phyloP scores from a whole-genome alignment of 2,329 filamentous ascomycete genomes.

The Dichotomopilus funicola region DNA sequence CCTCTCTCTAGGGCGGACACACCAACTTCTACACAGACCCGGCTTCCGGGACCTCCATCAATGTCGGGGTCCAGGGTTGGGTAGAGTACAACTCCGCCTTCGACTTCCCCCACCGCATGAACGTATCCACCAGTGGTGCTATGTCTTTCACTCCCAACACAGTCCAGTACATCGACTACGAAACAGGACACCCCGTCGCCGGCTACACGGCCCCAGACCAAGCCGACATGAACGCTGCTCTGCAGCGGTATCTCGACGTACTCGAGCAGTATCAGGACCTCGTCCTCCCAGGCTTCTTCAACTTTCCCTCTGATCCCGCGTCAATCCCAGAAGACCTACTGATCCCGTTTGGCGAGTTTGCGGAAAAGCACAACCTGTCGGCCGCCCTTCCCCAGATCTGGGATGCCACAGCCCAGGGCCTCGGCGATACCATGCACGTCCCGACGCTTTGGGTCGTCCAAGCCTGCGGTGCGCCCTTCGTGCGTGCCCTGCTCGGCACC shows the following conservation, averaged over 20 bases:
- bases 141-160: conserved; percentile 6
- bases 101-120: conserved; percentile 20
- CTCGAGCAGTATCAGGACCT: conserved; percentile 18
- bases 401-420: conserved; percentile 16
- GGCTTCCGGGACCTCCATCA: conserved; percentile 12
- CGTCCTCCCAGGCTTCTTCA: conserved; percentile 20
- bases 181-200: conserved; percentile 12
- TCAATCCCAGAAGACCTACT: conserved; percentile 21
- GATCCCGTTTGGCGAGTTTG: conserved; percentile 20
- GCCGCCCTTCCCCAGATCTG: conserved; percentile 18
- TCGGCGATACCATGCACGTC: conserved; percentile 15
- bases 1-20: conserved; percentile 19
- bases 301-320: conserved; percentile 14
- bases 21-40: conserved; percentile 17
- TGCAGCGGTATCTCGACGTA: conserved; percentile 15
- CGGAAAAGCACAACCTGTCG: conserved; percentile 19
- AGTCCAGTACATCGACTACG: conserved; percentile 17
- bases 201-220: conserved; percentile 10
- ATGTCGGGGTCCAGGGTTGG: conserved; percentile 21
- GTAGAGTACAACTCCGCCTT: conserved; percentile 17
- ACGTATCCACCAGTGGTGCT: conserved; percentile 10
- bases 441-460: conserved; percentile 16
- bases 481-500: conserved; percentile 28
- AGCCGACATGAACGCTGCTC: conserved; percentile 4
- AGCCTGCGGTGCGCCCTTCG: conserved; percentile 24